Conservation (phyloP, 495 filamentous ascomycete species). For the Aspergillus coremiiformis region DNA sequence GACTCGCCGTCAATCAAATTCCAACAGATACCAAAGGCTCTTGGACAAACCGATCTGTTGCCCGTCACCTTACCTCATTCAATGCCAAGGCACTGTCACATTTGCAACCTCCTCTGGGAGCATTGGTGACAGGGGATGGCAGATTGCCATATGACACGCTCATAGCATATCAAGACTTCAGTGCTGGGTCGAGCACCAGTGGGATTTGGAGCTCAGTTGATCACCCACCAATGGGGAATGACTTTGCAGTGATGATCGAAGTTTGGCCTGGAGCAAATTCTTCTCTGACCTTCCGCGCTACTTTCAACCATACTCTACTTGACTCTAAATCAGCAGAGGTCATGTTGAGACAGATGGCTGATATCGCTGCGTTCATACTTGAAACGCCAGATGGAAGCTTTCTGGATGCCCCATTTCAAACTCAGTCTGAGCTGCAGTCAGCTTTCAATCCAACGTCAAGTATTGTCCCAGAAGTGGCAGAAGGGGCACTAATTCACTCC, state of each 20-base stretch:
- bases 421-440: constrained; percentile 14
- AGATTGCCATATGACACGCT: constrained; percentile 19
- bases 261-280: constrained; percentile 15
- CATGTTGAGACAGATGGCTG: constrained; percentile 23
- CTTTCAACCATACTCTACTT: constrained; percentile 18
- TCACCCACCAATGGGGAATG: constrained; percentile 19
- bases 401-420: constrained; percentile 7
- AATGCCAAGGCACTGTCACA: constrained; percentile 17
- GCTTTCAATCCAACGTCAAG: constrained; percentile 12
- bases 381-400: constrained; percentile 15
- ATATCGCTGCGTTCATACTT: constrained; percentile 20
- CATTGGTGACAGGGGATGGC: constrained; percentile 12
- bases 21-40: not conserved
- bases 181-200: constrained; percentile 8
- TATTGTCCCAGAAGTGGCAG: constrained; percentile 4
- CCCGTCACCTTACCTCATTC: constrained; percentile 13
- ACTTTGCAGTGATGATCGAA: constrained; percentile 24
- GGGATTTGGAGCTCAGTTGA: constrained; percentile 14
- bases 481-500: constrained; percentile 15
- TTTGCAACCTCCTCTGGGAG: constrained; percentile 17
- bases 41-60: constrained; percentile 14
- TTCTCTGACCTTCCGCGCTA: constrained; percentile 19
- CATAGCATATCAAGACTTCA: constrained; percentile 21
- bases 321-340: constrained; percentile 15
- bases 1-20: constrained; percentile 12